Conservation (phyloP, 192 early-diverging fungal genomes). For the Dissophora globulifera region DNA sequence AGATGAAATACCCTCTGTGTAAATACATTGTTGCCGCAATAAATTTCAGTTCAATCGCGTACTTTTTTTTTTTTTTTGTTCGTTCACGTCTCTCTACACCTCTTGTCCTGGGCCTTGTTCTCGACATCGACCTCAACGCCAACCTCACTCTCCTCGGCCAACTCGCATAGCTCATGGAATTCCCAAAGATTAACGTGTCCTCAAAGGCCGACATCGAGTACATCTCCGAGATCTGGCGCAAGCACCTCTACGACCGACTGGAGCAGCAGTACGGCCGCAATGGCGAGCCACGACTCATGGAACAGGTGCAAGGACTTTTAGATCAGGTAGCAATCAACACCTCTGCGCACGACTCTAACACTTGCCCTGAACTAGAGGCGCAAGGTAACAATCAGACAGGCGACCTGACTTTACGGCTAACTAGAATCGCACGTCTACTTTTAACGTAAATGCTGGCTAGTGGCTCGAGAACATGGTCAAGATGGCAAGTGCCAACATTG, state of each 20-base stretch:
- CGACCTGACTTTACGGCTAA: background rate
- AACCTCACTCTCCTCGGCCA: too few relatives aligned
- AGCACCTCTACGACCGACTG: constrained; percentile 11
- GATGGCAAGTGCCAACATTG: constrained; percentile 45
- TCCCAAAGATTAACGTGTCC: constrained; percentile 52
- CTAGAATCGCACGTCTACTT: too few relatives aligned
- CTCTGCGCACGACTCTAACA: too few relatives aligned
- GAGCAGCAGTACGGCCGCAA: constrained; percentile 5
- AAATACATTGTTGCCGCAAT: too few relatives aligned
- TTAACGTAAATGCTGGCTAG: too few relatives aligned
- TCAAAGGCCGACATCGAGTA: constrained; percentile 47
- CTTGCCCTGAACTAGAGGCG: too few relatives aligned
- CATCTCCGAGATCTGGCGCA: constrained; percentile 28
- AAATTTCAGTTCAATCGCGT: background rate
- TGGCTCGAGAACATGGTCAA: constrained; percentile 53
- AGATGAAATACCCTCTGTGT: too few relatives aligned
- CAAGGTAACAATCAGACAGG: too few relatives aligned
- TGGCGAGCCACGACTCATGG: constrained; percentile 10
- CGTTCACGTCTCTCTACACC: background rate
- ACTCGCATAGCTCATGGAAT: constrained; percentile 9
- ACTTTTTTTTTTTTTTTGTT: background rate
- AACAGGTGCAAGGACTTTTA: constrained; percentile 15
- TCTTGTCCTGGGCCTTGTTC: too few relatives aligned
- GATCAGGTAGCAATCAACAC: constrained; percentile 39
- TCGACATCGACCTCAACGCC: too few relatives aligned